Conservation (phyloP, 176 grass and related monocot genomes). For the Saccharum spontaneum region DNA sequence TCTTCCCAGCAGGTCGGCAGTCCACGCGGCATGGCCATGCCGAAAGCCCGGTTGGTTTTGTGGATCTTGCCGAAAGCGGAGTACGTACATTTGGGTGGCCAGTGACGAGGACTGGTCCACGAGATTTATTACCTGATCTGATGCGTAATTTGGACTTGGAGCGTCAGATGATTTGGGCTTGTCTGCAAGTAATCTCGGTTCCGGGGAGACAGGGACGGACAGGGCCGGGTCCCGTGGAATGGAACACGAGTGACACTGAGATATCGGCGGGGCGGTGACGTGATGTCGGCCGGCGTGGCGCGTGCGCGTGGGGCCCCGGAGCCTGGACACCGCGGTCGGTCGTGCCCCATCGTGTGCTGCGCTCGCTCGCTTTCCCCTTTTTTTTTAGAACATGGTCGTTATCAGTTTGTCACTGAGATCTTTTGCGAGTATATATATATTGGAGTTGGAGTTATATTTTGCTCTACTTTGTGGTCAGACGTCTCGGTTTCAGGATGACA, state of each 20-base stretch:
- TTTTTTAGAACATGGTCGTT: background rate
- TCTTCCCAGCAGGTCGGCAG: background rate
- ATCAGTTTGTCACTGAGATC: background rate
- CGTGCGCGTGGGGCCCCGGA: background rate
- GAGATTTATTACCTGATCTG: background rate
- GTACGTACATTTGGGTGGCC: no score
- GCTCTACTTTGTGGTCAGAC: no score
- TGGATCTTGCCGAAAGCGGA: background rate
- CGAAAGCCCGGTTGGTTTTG: background rate
- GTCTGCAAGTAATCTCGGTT: background rate
- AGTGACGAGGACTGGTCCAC: background rate
- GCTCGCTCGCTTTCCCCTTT: background rate
- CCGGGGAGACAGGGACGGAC: background rate
- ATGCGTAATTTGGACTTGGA: background rate
- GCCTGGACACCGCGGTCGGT: background rate
- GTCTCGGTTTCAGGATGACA: no score
- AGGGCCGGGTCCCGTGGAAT: background rate
- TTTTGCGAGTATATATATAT: background rate
- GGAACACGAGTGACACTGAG: background rate
- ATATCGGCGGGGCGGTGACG: background rate
- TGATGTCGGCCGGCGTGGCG: background rate
- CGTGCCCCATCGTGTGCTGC: background rate
- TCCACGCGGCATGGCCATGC: background rate
- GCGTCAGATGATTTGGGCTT: background rate
- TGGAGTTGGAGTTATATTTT: no score